These are phyloP conservation scores for Saturnispora hagleri DNA, from an alignment of 805 yeast genomes.

Conservation along the genomic window DNA sequence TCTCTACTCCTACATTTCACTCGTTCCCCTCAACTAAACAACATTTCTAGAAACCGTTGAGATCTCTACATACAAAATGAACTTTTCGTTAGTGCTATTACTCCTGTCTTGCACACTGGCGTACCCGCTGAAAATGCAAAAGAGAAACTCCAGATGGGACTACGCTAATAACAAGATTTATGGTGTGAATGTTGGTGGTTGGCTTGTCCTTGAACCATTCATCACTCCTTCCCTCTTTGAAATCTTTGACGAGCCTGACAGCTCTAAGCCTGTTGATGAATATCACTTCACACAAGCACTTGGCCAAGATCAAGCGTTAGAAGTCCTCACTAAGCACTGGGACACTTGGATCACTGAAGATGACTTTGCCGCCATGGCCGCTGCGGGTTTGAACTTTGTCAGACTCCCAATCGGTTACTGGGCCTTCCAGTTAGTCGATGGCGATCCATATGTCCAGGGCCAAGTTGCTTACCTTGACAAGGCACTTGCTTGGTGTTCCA, in stretches of 20 bases:
- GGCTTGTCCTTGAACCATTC: conserved; percentile 83
- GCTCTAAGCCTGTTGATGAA: conserved; percentile 70
- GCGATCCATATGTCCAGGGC: conserved; percentile 59
- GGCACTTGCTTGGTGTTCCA: conserved; percentile 60
- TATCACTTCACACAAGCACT: conserved; percentile 53
- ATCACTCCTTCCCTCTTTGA: conserved; percentile 73
- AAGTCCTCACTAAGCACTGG: conserved; percentile 65
- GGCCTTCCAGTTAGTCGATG: conserved; percentile 47
- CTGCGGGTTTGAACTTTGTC: conserved; percentile 63
- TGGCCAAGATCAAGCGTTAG: conserved; percentile 50
- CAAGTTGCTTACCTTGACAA: conserved; percentile 55
- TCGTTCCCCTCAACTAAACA: background rate
- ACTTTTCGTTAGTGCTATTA: background rate
- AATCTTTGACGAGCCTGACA: conserved; percentile 34
- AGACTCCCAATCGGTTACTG: conserved; percentile 76
- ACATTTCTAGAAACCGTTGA: background rate
- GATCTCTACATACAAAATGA: background rate
- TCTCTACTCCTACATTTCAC: background rate
- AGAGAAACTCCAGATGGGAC: conserved; percentile 27
- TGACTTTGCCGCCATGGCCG: conserved; percentile 55
- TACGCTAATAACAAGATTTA: conserved; percentile 24
- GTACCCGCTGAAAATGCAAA: conserved; percentile 22
- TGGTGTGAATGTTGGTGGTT: conserved; percentile 84
- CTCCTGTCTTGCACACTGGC: conserved; percentile 9
- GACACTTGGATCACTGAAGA: conserved; percentile 60